Evolutionary conservation across 805 yeast genomes (phyloP).

Genomic region (Metschnikowia lachancei): DNA sequence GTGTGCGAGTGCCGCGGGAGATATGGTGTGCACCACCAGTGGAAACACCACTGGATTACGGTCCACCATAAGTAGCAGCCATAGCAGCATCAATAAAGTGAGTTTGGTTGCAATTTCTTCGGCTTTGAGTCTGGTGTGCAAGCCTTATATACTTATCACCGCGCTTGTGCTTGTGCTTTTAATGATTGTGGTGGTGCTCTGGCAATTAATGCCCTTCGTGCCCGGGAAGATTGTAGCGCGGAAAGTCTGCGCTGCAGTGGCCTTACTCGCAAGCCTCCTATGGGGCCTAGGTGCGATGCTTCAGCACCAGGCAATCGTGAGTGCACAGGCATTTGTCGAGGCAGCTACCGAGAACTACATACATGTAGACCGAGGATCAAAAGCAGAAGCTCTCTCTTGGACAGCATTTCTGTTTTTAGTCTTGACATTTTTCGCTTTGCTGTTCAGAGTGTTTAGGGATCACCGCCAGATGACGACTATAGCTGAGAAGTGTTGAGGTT

Average conservation of each 20-base stretch:
- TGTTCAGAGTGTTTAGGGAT: slow-evolving; percentile 12
- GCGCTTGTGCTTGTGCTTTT: slow-evolving; percentile 44
- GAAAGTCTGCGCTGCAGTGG: slow-evolving; percentile 30
- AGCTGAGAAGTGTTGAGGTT: slow-evolving; percentile 6
- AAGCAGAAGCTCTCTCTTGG: slow-evolving; percentile 64
- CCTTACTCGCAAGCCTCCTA: slow-evolving; percentile 27
- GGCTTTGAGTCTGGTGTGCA: slow-evolving; percentile 46
- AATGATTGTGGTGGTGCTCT: slow-evolving; percentile 41
- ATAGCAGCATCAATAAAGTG: slow-evolving; percentile 32
- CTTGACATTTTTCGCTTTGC: slow-evolving; percentile 28
- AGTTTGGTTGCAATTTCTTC: slow-evolving; percentile 49
- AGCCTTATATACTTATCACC: slow-evolving; percentile 53
- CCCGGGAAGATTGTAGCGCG: slow-evolving; percentile 43
- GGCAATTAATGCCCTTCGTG: slow-evolving; percentile 46
- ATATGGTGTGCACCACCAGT: slow-evolving; percentile 37
- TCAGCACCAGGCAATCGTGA: slow-evolving; percentile 53
- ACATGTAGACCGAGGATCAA: slow-evolving; percentile 42
- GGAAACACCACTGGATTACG: slow-evolving; percentile 24
- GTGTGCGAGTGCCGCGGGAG: slow-evolving; percentile 43
- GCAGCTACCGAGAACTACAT: slow-evolving; percentile 52
- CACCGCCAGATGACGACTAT: slow-evolving; percentile 6
- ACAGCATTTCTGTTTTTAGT: slow-evolving; percentile 50
- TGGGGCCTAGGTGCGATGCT: slow-evolving; percentile 71
- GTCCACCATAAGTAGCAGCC: slow-evolving; percentile 1
- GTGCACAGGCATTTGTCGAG: slow-evolving; percentile 44